Base-by-base conservation (phyloP, 2,329 filamentous ascomycete genomes). In the Talaromyces sp. region DNA sequence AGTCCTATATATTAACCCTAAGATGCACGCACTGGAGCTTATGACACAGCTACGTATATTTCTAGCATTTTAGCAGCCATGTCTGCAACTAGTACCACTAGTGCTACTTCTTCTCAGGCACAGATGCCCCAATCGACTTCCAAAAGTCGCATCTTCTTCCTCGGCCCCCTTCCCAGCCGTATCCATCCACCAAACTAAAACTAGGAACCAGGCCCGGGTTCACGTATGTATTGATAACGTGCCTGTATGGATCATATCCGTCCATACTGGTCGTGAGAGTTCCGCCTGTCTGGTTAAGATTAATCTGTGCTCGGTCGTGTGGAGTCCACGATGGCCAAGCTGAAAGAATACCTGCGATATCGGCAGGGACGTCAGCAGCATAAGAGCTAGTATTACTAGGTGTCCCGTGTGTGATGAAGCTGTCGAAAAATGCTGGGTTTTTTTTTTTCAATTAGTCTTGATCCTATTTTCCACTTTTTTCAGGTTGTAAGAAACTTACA, bases 231-330 rank as follows among this genome's bases (percentile, higher is more conserved):
- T 68, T 60, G 71, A 72, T 49, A 70, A 69, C 62, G 54, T 65
- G 13, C 65, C 68, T 19, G 63, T 69, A 65, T 63, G 67, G 27
- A 66, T 69, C 22, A 5, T 31, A 15, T 19, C 27, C 13, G 66
- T 69, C 50, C 70, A 60, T 60, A 22, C 25, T 50, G 8, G 47
- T 27, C 17, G 68, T 68, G 39, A 63, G 43, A 41, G 57, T 66
- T 6, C 80, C 80, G 6, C 81, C 81, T 0, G 81, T 83, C 68
- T 81, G 77, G 65, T 84, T 83, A 39, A 83, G 65, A 66, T 82
- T 79, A 41, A 83, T 69, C 74, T 80, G 77, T 9, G 71, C 68
- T 0, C 75, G 77, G 3, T 70, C 70, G 10, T 72, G 68, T 3
- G 75, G 70, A 1, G 68, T 70, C 73, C 77, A 82, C 45, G 68